Conservation (phyloP, 164 flowering plant genomes). For the Magnolia officinalis region DNA sequence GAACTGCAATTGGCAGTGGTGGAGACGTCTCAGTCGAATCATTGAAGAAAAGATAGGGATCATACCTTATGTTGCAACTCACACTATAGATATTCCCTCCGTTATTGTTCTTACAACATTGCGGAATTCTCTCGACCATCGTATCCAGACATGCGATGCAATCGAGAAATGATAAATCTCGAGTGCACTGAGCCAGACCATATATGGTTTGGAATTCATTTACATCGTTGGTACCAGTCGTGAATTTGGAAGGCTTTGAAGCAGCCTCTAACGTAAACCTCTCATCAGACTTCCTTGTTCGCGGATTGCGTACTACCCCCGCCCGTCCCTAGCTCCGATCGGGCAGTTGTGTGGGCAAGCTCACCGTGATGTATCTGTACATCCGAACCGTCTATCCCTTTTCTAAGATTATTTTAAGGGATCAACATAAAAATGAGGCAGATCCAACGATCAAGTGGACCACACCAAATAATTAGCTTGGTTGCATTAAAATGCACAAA, state of each 20-base stretch:
- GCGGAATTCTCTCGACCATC: constrained; percentile 8
- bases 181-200: constrained; percentile 40
- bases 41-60: constrained; percentile 24
- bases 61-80: constrained; percentile 37
- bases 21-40: neutral
- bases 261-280: constrained; percentile 20
- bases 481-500: too few relatives aligned
- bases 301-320: too few relatives aligned
- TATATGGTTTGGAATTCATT: constrained; percentile 14
- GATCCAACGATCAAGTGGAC: too few relatives aligned
- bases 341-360: too few relatives aligned
- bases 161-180: constrained; percentile 21
- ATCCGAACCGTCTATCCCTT: too few relatives aligned
- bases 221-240: constrained; percentile 14
- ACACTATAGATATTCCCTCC: constrained; percentile 30
- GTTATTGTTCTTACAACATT: constrained; percentile 14
- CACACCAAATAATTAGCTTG: too few relatives aligned
- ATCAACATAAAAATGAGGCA: too few relatives aligned
- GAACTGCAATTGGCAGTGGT: neutral
- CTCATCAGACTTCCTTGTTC: constrained; percentile 7
- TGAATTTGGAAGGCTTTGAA: constrained; percentile 19
- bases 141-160: constrained; percentile 23
- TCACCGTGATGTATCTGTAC: too few relatives aligned
- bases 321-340: too few relatives aligned
- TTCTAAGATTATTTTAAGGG: too few relatives aligned